A percentile compares a stretch with the other conserved stretches of the same genome.
Evolutionary conservation across 1,284 basidiomycete genomes (phyloP).

Genomic region (Sparassis latifolia): DNA sequence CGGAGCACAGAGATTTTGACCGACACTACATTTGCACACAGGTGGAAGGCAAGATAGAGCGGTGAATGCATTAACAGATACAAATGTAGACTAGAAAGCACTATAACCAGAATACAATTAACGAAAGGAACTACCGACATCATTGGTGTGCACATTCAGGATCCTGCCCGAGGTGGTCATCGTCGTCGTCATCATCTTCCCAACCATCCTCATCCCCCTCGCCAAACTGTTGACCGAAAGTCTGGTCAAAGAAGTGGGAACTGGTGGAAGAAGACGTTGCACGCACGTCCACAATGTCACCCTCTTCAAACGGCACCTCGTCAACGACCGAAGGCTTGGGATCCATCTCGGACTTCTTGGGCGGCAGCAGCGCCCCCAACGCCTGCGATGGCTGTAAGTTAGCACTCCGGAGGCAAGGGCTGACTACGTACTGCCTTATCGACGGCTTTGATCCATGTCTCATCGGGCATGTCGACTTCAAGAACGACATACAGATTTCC

Average conservation of each 20-base stretch:
- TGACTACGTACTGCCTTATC: slow-evolving; percentile 43
- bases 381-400: slow-evolving; percentile 35
- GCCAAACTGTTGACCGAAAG: slow-evolving; percentile 63
- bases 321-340: slow-evolving; percentile 68
- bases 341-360: slow-evolving; percentile 66
- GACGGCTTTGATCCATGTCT: slow-evolving; percentile 58
- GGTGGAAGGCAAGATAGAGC: too few relatives aligned
- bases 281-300: slow-evolving; percentile 76
- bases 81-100: too few relatives aligned
- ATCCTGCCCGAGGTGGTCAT: slow-evolving; percentile 47
- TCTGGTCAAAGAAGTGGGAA: slow-evolving; percentile 67
- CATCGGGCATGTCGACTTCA: slow-evolving; percentile 79
- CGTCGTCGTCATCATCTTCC: slow-evolving; percentile 62
- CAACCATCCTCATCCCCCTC: slow-evolving; percentile 42
- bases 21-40: too few relatives aligned
- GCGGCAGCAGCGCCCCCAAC: slow-evolving; percentile 60
- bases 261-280: slow-evolving; percentile 61
- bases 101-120: too few relatives aligned
- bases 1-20: too few relatives aligned
- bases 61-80: too few relatives aligned
- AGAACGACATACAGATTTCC: slow-evolving; percentile 82
- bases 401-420: not conserved
- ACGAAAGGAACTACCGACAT: slow-evolving; percentile 6
- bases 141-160: slow-evolving; percentile 66
- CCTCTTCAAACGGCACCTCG: slow-evolving; percentile 66